Evolutionary conservation across 345 rosid species (phyloP).

Genomic region (Populus ilicifolia): DNA sequence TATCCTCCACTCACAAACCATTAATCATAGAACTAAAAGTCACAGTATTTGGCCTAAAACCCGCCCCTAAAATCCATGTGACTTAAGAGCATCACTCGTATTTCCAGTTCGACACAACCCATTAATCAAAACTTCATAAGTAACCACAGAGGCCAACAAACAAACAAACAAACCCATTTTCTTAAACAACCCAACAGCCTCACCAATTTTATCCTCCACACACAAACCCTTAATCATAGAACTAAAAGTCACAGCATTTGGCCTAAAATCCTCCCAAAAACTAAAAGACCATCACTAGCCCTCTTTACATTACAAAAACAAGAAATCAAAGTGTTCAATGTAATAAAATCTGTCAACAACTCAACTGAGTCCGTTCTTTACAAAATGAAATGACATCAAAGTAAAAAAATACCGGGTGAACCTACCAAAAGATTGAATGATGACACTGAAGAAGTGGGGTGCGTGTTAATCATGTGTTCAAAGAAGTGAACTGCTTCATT

Average conservation of each 20-base stretch:
- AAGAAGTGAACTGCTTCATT: constrained; percentile 26
- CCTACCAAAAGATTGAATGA: constrained; percentile 19
- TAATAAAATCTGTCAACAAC: constrained; percentile 16
- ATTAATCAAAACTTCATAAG: too few species aligned
- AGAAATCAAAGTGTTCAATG: constrained; percentile 30
- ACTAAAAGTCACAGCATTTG: too few species aligned
- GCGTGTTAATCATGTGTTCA: constrained; percentile 21
- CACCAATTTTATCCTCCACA: constrained; percentile 8
- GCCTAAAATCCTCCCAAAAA: too few species aligned
- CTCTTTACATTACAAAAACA: constrained; percentile 8
- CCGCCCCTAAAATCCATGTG: too few species aligned
- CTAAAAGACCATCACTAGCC: too few species aligned
- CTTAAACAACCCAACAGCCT: constrained; percentile 17
- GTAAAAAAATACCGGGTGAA: constrained; percentile 20
- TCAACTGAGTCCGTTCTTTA: constrained; percentile 11
- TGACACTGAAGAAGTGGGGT: constrained; percentile 7
- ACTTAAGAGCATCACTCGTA: too few species aligned
- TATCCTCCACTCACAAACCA: constrained; percentile 29
- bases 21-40: constrained; percentile 15
- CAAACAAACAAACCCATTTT: constrained; percentile 11
- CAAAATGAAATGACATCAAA: constrained; percentile 13
- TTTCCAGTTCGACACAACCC: too few species aligned
- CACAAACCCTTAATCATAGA: constrained; percentile 34
- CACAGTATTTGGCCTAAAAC: too few species aligned
- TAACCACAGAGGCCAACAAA: too few species aligned